Percentiles rank a stretch among this genome's conserved stretches.
These are phyloP conservation scores for Cunninghamia lanceolata DNA, from an alignment of 75 land plant species.

Conservation along the genomic window DNA sequence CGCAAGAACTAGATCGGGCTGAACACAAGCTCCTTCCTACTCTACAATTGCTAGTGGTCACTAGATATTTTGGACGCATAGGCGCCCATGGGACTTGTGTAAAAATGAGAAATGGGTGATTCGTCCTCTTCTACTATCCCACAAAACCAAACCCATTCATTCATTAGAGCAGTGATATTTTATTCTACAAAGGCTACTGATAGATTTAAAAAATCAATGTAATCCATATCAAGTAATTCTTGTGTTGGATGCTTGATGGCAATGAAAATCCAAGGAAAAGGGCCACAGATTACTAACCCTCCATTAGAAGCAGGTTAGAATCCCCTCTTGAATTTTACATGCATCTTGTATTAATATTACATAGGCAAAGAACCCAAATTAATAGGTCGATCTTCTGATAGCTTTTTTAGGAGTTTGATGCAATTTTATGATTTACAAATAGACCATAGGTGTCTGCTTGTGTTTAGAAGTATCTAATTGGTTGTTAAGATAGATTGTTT, in stretches of 20 bases:
- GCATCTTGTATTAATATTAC: not conserved
- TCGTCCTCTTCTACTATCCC: not conserved
- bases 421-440: not conserved
- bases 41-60: no score
- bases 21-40: no score
- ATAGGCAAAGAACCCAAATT: not conserved
- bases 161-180: not conserved
- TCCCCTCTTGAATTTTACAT: not conserved
- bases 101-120: not conserved
- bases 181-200: not conserved
- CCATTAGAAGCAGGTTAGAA: not conserved
- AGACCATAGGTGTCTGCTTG: not conserved
- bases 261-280: not conserved
- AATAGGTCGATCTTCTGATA: not conserved
- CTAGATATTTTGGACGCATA: no score
- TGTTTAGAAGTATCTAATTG: not conserved
- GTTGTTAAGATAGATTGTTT: not conserved
- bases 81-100: no score
- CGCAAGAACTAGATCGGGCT: conserved; percentile 89
- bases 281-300: not conserved
- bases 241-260: not conserved
- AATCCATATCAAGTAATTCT: not conserved
- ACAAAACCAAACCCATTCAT: not conserved
- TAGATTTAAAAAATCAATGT: not conserved
- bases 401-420: not conserved